Percentiles rank a stretch among this genome's conserved stretches.
Conservation (phyloP, 1,284 basidiomycete species). For the Marasmius tenuissimus region DNA sequence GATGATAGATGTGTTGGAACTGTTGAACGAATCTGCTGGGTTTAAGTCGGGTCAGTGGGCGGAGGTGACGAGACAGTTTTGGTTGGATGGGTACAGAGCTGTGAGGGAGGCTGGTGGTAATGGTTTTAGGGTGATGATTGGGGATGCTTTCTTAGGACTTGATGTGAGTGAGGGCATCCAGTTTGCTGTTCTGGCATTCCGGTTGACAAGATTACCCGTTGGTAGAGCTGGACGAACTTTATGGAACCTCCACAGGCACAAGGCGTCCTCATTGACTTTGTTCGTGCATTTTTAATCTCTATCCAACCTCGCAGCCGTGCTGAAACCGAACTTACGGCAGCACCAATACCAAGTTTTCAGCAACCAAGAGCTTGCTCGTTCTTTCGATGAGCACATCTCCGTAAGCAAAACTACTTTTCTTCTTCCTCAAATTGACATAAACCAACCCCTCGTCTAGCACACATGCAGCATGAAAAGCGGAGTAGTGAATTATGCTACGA, state of each 20-base stretch:
- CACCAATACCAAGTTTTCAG: slow-evolving; percentile 85
- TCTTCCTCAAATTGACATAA: slow-evolving; percentile 12
- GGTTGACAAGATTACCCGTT: not conserved
- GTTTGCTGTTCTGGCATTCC: not conserved
- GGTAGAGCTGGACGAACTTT: slow-evolving; percentile 62
- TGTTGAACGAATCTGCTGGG: slow-evolving; percentile 65
- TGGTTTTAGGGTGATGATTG: slow-evolving; percentile 64
- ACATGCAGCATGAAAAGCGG: slow-evolving; percentile 41
- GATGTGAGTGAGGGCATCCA: slow-evolving; percentile 31
- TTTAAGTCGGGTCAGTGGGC: slow-evolving; percentile 45
- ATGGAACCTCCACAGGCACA: slow-evolving; percentile 50
- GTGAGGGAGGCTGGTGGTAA: slow-evolving; percentile 47
- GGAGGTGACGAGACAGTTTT: slow-evolving; percentile 47
- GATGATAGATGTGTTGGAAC: slow-evolving; percentile 58
- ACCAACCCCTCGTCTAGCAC: slow-evolving; percentile 30
- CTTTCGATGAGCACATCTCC: slow-evolving; percentile 55
- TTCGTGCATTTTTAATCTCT: slow-evolving; percentile 27
- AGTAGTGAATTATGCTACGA: slow-evolving; percentile 39
- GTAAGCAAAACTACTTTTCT: slow-evolving; percentile 30
- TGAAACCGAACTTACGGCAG: slow-evolving; percentile 26
- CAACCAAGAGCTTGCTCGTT: slow-evolving; percentile 51
- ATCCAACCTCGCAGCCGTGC: slow-evolving; percentile 1
- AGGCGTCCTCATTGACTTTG: slow-evolving; percentile 65
- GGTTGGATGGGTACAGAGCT: slow-evolving; percentile 53
- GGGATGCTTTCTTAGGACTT: slow-evolving; percentile 72